Evolutionary conservation across 768 basidiomycete genomes (phyloP).

Genomic region (Porphyrellus cyaneotinctus): DNA sequence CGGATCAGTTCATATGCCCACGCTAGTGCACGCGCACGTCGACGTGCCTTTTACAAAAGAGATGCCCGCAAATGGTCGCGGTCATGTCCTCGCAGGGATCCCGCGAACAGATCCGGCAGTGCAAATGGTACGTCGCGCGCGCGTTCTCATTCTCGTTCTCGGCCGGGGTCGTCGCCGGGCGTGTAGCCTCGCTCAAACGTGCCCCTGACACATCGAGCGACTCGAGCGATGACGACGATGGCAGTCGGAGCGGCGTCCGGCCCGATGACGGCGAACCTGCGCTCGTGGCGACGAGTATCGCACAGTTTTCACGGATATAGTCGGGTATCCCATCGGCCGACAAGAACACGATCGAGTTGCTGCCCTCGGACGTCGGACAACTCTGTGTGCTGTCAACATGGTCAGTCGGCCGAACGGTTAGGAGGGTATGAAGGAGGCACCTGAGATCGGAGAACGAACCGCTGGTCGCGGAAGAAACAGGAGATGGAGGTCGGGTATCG

Average conservation of each 20-base stretch:
- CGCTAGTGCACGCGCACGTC: too few species aligned
- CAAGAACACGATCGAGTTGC: slow-evolving; percentile 27
- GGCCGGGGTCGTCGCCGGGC: not conserved
- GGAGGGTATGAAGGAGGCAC: not conserved
- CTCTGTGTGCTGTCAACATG: slow-evolving; percentile 2
- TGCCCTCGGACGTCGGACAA: slow-evolving; percentile 11
- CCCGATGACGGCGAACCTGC: slow-evolving; percentile 21
- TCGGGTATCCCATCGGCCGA: slow-evolving; percentile 30
- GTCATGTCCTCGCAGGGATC: slow-evolving; percentile 51
- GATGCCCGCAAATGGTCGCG: slow-evolving; percentile 59
- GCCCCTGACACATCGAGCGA: slow-evolving; percentile 12
- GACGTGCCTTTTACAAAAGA: slow-evolving; percentile 54
- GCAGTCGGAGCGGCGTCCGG: slow-evolving; percentile 13
- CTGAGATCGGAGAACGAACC: slow-evolving; percentile 16
- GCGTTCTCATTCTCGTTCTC: too few species aligned
- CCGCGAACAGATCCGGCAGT: slow-evolving; percentile 48
- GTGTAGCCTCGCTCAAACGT: not conserved
- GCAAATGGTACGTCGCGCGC: slow-evolving; percentile 25
- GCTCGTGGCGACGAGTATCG: slow-evolving; percentile 30
- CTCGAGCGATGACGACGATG: slow-evolving; percentile 25
- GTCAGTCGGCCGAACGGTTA: not conserved
- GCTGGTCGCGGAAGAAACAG: slow-evolving; percentile 7
- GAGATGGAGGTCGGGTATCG: slow-evolving; percentile 12
- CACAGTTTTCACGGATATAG: slow-evolving; percentile 29
- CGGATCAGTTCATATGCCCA: not conserved